Base-by-base conservation (phyloP, 768 basidiomycete species). In the Leccinum disarticulatum region DNA sequence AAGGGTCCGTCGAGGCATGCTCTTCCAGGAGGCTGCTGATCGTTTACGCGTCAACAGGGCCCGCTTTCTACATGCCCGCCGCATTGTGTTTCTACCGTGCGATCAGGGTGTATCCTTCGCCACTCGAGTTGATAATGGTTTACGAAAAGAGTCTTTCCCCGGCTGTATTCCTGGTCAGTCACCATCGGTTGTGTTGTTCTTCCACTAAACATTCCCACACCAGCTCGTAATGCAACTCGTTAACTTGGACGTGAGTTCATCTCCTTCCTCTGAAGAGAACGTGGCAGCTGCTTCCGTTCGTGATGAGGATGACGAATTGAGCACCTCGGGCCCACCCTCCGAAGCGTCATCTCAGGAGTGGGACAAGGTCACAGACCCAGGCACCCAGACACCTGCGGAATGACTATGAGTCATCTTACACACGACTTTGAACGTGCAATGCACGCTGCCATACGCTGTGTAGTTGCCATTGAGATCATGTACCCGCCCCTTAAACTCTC, bases 61-160 rank as follows among this genome's bases (percentile, higher is more conserved):
- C 91, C 47, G 74, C 81, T 28, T 88, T 87, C 75, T 77, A 88
- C 70, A 80, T 98, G 28, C 82, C 87, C 11, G 88, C 95, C 19
- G 95, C 97, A 46, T 74, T 92, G 70, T 84, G 87, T 46, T 98
- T 98, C 84, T 99, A 87, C 83, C 85, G 93, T 53, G 95, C 94
- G 1, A 86, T 98, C 59, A 82, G 90, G 56, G 94, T 97, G 36
- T 99, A 99, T 77, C 97, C 97, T 53, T 86, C 91, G 31, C 93
- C 95, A 1, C 86, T 93, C 33, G 97, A 98, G 74, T 85, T 98
- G 66, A 89, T 99, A 67, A 85, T 90, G 74, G 95, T 98, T 62
- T 96, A 97, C 69, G 87, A 98, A 77, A 90, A 90, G 76, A 95
- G 93, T 35, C 86, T 96, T 31, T 90, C 93, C 3, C 82, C 84